Evolutionary conservation across 345 rosid species (phyloP).

Genomic region (Syzygium aromaticum): DNA sequence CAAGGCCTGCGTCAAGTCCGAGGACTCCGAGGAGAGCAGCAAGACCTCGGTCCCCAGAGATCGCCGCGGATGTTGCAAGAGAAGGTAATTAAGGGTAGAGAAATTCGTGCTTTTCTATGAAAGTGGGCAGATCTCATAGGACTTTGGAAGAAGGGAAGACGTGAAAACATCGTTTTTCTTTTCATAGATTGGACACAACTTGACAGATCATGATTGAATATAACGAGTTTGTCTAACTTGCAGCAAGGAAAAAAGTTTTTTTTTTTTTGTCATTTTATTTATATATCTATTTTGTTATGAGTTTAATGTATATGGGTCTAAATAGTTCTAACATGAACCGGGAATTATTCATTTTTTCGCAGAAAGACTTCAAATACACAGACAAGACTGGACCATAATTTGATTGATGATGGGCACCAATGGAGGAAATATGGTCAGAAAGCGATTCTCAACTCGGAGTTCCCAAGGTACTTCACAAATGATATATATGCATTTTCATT

Average conservation of each 20-base stretch:
- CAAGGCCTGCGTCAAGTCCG: conserved; percentile 3
- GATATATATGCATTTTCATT: not conserved
- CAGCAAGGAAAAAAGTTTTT: not conserved
- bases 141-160: not conserved
- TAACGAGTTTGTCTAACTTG: not conserved
- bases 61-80: conserved; percentile 21
- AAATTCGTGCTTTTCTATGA: not conserved
- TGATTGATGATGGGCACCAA: conserved; percentile 25
- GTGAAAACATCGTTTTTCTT: not conserved
- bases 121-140: not conserved
- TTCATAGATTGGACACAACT: not conserved
- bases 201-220: not conserved
- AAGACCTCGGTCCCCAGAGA: not conserved
- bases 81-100: conserved; percentile 1
- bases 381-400: conserved; percentile 7
- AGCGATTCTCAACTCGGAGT: conserved; percentile 21
- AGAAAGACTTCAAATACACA: conserved; percentile 15
- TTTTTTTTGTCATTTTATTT: not conserved
- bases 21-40: conserved; percentile 19
- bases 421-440: conserved; percentile 57
- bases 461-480: conserved; percentile 18
- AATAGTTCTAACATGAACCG: not conserved
- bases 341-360: not conserved
- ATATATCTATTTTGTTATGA: not conserved
- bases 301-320: not conserved